Base-by-base conservation (phyloP, 768 basidiomycete genomes). In the Chiua virens region DNA sequence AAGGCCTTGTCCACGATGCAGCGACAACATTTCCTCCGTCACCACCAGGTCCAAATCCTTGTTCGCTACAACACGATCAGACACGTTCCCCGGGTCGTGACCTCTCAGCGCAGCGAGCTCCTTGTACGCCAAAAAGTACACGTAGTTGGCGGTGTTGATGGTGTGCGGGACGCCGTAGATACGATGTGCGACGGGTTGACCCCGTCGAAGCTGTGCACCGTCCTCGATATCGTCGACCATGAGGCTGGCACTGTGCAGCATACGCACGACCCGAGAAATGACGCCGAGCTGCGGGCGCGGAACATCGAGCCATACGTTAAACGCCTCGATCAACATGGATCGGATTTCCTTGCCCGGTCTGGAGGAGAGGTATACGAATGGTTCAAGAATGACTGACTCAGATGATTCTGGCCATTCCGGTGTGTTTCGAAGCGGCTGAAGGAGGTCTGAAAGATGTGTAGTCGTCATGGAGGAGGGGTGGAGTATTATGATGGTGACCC, bases 161-260 rank as follows among this genome's bases (percentile, higher is more conserved):
- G 30, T 94, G 0, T 98, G 96, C 0, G 96, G 92, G 3, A 97
- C 73, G 2, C 96, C 96, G 60, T 96, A 99, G 58, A 99, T 96
- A 73, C 91, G 92, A 73, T 99, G 95, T 0, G 92, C 83, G 21
- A 95, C 62, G 79, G 95, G 95, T 27, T 82, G 77, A 3, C 96
- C 97, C 57, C 96, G 72, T 20, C 94, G 78, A 35, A 97, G 74
- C 58, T 92, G 89, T 0, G 90, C 89, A 50, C 88, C 89, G 56
- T 97, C 94, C 68, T 97, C 91, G 36, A 97, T 95, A 66, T 97
- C 94, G 63, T 97, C 94, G 55, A 97, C 81, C 95, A 98, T 79
- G 22, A 99, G 76, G 66, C 91, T 93, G 5, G 95, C 94, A 46
- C 86, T 92, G 60, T 99, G 97, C 18, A 98, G 75, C 93, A 96